phyloP scores from a whole-genome alignment of 2,329 filamentous ascomycete genomes.

The Colletotrichum nymphaeae region DNA sequence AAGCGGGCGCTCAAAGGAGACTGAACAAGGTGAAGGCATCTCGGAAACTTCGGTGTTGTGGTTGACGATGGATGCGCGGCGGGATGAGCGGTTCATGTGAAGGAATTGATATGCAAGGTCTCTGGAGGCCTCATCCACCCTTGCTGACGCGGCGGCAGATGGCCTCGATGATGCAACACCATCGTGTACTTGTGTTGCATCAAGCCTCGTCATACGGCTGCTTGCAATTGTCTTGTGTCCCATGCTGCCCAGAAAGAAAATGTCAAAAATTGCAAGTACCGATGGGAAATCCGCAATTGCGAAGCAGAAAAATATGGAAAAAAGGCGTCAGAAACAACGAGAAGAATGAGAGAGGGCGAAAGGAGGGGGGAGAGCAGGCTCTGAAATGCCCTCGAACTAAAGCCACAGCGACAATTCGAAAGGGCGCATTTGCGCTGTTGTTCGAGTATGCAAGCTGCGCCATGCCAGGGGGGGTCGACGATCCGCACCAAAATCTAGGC shows the following conservation, averaged over 20 bases:
- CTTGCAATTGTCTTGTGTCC: neutral
- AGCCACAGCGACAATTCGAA: neutral
- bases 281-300: conserved; percentile 3
- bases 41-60: neutral
- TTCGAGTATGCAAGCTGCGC: conserved; percentile 18
- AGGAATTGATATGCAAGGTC: conserved; percentile 21
- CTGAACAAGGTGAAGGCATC: neutral
- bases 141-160: neutral
- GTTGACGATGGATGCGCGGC: neutral
- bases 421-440: conserved; percentile 30
- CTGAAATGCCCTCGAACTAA: neutral
- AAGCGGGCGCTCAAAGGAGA: neutral
- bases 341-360: neutral
- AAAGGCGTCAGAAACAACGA: neutral
- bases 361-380: neutral
- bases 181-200: neutral
- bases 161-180: neutral
- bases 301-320: neutral
- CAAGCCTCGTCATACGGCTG: neutral
- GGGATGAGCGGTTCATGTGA: conserved; percentile 11
- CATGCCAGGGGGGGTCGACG: neutral
- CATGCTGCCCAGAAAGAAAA: neutral
- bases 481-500: neutral
- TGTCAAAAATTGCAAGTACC: neutral
- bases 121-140: conserved; percentile 12